Base-by-base conservation (phyloP, 2,329 filamentous ascomycete genomes). In the Sporothrix brunneoviolacea region DNA sequence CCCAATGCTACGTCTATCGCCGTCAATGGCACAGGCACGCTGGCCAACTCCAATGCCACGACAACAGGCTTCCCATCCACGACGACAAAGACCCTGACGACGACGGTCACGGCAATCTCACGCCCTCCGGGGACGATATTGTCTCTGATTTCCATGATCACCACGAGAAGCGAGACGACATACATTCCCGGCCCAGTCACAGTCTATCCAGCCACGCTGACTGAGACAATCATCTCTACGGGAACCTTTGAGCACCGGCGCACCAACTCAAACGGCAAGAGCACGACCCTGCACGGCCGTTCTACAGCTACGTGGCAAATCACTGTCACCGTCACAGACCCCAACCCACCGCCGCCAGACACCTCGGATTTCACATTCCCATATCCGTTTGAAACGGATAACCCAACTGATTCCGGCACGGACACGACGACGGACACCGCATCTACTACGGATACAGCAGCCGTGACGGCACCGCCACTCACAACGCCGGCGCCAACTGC, bases 151-250 rank as follows among this genome's bases (percentile, higher is more conserved):
- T 35, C 52, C n/a, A 51, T 54, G 48, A 51, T 54, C 35, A 54
- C 52, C 8, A 54, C 52, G 4, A 22, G 43, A 12, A 44, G 22
- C 9, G 43, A 44, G 13, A 54, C 52, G 13, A 43, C 43, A 3
- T 54, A 54, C 44, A 48, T 51, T 10, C 52, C 52, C 2, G 52
- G 52, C 2, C 52, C 52, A 4, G 48, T 54, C n/a, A 51, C 44
- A 4, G 40, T 12, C 4, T 51, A 51, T 28, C 52, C 48, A 15
- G 52, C 44, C 33, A 49, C 36, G 8, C 4, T 51, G 2, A 54
- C 52, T 3, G 39, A 44, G n/a, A 54, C 45, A 2, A 36, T 52
- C 8, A 28, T 52, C 2, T 54, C 46, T 1, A 49, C 42, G 12
- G 53, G 42, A 30, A 54, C 53, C 1, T 27, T 54, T 12, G 53